Base-by-base conservation (phyloP, 805 yeast genomes). In the Myxozyma neglecta region DNA sequence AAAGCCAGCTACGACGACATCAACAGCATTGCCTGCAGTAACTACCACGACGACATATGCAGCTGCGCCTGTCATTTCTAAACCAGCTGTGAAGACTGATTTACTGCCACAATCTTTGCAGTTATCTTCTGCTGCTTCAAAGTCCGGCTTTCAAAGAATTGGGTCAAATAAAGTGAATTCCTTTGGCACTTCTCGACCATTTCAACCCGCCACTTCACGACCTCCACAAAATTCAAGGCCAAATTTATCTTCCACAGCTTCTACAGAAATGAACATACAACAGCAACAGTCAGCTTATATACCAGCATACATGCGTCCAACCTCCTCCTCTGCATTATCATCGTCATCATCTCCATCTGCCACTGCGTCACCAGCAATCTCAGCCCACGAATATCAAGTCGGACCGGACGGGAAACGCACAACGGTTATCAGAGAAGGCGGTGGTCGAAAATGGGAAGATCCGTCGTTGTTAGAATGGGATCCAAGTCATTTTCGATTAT, bases 401-500 rank as follows among this genome's bases (percentile, higher is more conserved):
- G 57, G 60, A 7, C 52, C 54, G 13, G 60, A 62, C 44, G 67
- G 65, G 53, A 60, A 57, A 53, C 62, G 67, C 34, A 53, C 53
- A 43, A 66, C 69, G 6, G 82, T 80, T 8, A 75, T 75, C 49
- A 71, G 85, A 49, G 60, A 71, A 3, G 82, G 75, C 2, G 84
- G 84, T 0, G 82, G 82, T 7, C 72, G 77, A 61, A 72, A 70
- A 16, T 82, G 85, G 85, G 76, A 78, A 42, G 85, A 82, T 61
- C 61, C 74, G 5, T 66, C 81, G 2, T 71, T 82, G 20, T 72
- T 77, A 5, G 87, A 83, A 47, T 87, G 90, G 90, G 82, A 87
- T 69, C 89, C 91, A 0, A 74, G 77, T 16, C 90, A 87, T 66
- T 88, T 85, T 73, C 75, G 90, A 36, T 74, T 88, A 20, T 88